These are phyloP conservation scores for Hyaloscypha finlandica DNA, from an alignment of 495 filamentous ascomycete genomes.

Conservation along the genomic window DNA sequence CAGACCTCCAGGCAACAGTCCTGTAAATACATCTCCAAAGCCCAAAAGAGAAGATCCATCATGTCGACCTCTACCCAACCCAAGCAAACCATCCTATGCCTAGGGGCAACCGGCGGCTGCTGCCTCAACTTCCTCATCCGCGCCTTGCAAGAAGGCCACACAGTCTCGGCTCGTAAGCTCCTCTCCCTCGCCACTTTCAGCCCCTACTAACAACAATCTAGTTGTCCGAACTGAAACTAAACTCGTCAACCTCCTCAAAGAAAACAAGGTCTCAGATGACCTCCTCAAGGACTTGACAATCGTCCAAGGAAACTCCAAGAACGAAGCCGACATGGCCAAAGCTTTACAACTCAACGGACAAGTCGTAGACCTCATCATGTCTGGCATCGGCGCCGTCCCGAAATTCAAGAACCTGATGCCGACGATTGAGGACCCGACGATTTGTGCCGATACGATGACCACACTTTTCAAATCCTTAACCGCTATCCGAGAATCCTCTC, in stretches of 20 bases:
- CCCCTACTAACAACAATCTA: too few relatives aligned
- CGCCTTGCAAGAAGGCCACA: not conserved
- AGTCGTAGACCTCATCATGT: not conserved
- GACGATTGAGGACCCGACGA: not conserved
- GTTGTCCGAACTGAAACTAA: not conserved
- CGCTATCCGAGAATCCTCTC: not conserved
- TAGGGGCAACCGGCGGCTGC: not conserved
- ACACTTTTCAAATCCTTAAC: not conserved
- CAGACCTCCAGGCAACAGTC: not conserved
- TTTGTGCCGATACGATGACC: not conserved
- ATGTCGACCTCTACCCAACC: not conserved
- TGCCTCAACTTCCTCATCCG: not conserved
- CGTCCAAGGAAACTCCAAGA: not conserved
- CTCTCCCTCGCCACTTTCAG: too few relatives aligned
- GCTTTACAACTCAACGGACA: not conserved
- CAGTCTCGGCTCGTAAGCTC: not conserved
- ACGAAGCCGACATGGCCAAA: not conserved
- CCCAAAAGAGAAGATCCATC: not conserved
- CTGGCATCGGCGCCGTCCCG: not conserved
- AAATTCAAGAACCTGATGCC: not conserved
- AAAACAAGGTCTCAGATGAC: not conserved
- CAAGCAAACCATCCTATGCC: not conserved
- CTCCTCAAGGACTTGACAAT: not conserved
- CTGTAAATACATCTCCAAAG: not conserved
- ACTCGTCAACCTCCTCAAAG: not conserved